Percentiles rank a stretch among this genome's conserved stretches.
These are phyloP conservation scores for Malus orientalis DNA, from an alignment of 306 rosid genomes.

Conservation along the genomic window DNA sequence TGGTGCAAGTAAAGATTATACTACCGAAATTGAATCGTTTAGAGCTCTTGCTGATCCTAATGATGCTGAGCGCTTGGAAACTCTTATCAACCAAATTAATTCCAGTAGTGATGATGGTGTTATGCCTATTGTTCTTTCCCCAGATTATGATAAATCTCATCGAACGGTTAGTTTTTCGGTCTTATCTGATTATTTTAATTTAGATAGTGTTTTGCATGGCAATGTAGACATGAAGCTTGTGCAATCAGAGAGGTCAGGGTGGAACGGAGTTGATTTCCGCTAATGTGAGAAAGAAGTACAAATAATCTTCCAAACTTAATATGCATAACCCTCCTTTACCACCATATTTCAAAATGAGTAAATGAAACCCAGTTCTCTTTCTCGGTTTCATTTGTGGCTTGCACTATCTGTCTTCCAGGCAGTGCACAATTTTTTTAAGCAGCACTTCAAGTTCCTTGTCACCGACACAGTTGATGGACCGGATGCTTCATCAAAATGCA, in stretches of 20 bases:
- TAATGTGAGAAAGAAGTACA: not conserved
- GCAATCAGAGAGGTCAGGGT: not conserved
- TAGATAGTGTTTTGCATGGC: not conserved
- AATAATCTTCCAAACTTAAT: not conserved
- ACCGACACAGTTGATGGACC: slow-evolving; percentile 85
- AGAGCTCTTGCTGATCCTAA: slow-evolving; percentile 62
- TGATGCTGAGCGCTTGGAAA: slow-evolving; percentile 53
- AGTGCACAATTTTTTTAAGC: slow-evolving; percentile 78
- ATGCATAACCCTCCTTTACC: not conserved
- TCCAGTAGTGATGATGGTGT: slow-evolving; percentile 41
- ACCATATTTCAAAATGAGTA: not conserved
- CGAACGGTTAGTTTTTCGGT: slow-evolving; percentile 60
- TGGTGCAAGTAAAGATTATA: slow-evolving; percentile 36
- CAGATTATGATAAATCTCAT: slow-evolving; percentile 68
- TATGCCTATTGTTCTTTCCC: slow-evolving; percentile 62
- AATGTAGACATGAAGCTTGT: not conserved
- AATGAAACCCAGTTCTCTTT: not conserved
- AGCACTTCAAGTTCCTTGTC: slow-evolving; percentile 79
- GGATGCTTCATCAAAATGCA: slow-evolving; percentile 80
- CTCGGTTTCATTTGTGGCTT: not conserved
- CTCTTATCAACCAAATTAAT: slow-evolving; percentile 46
- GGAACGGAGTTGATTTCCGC: not conserved
- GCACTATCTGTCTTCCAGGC: slow-evolving; percentile 48
- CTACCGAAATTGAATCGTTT: slow-evolving; percentile 58
- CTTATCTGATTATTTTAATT: not conserved